Conservation (phyloP, 495 filamentous ascomycete genomes). For the Gamarada debralockiae region DNA sequence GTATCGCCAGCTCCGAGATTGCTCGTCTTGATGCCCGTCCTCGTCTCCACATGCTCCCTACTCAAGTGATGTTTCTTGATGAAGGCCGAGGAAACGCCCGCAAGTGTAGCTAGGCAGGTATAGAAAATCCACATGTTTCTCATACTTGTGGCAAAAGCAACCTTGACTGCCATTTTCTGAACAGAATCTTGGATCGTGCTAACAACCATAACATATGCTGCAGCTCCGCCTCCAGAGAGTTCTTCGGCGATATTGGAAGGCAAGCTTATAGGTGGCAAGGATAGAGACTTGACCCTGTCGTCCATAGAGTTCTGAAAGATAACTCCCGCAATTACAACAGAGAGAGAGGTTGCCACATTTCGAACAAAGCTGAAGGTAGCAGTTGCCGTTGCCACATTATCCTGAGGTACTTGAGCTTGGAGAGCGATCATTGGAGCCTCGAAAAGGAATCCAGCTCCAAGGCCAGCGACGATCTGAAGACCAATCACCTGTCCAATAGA, state of each 20-base stretch:
- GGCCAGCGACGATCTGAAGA: slow-evolving; percentile 43
- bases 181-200: slow-evolving; percentile 24
- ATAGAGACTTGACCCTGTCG: background rate
- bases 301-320: slow-evolving; percentile 56
- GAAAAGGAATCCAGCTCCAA: slow-evolving; percentile 52
- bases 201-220: slow-evolving; percentile 1
- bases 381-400: slow-evolving; percentile 61
- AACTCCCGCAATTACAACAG: slow-evolving; percentile 64
- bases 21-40: slow-evolving; percentile 49
- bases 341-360: slow-evolving; percentile 56
- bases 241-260: background rate
- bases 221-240: slow-evolving; percentile 1
- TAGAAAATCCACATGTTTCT: slow-evolving; percentile 54
- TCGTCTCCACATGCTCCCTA: slow-evolving; percentile 49
- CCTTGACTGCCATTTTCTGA: slow-evolving; percentile 35
- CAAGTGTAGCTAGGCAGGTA: slow-evolving; percentile 45
- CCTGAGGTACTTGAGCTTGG: slow-evolving; percentile 56
- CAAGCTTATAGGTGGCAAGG: slow-evolving; percentile 5
- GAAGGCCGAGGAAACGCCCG: slow-evolving; percentile 47
- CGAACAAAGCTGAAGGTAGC: slow-evolving; percentile 59
- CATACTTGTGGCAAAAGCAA: slow-evolving; percentile 38
- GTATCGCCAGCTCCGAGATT: too few species aligned
- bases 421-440: slow-evolving; percentile 71
- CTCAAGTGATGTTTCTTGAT: slow-evolving; percentile 47
- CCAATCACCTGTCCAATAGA: slow-evolving; percentile 46